Evolutionary conservation across 306 rosid genomes (phyloP).

Genomic region (Medicago ruthenica): DNA sequence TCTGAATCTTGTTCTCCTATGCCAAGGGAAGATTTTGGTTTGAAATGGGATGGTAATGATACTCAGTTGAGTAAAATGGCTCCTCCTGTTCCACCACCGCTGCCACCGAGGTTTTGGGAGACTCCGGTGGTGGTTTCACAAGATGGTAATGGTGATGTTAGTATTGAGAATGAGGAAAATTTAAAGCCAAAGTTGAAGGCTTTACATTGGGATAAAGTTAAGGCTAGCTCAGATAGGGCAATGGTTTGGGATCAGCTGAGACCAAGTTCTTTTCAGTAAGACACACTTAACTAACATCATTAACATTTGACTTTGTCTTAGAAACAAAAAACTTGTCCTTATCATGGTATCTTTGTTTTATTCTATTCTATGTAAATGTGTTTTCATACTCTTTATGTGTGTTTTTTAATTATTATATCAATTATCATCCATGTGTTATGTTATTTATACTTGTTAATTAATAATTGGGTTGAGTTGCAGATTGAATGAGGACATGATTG

Average conservation of each 20-base stretch:
- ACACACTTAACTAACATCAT: background rate
- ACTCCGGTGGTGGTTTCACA: constrained; percentile 38
- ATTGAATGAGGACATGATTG: constrained; percentile 95
- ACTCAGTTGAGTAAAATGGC: constrained; percentile 34
- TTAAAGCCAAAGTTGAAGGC: constrained; percentile 82
- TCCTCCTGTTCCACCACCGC: constrained; percentile 61
- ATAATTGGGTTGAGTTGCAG: constrained; percentile 52
- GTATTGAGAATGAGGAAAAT: constrained; percentile 45
- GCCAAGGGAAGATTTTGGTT: constrained; percentile 38
- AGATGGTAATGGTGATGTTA: background rate
- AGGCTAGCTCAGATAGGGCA: constrained; percentile 81
- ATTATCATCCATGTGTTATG: background rate
- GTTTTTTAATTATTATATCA: background rate
- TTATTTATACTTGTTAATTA: background rate
- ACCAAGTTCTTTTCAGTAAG: constrained; percentile 91
- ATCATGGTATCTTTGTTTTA: constrained; percentile 1
- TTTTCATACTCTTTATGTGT: background rate
- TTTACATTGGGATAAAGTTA: constrained; percentile 91
- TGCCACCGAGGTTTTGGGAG: constrained; percentile 69
- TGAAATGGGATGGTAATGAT: constrained; percentile 41
- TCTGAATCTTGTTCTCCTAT: constrained; percentile 48
- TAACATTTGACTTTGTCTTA: background rate
- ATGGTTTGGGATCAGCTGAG: constrained; percentile 93
- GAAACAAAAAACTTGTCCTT: background rate
- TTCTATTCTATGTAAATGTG: background rate